Evolutionary conservation across 257 asterid species (phyloP).

Genomic region (Ajuga chamaepitys): DNA sequence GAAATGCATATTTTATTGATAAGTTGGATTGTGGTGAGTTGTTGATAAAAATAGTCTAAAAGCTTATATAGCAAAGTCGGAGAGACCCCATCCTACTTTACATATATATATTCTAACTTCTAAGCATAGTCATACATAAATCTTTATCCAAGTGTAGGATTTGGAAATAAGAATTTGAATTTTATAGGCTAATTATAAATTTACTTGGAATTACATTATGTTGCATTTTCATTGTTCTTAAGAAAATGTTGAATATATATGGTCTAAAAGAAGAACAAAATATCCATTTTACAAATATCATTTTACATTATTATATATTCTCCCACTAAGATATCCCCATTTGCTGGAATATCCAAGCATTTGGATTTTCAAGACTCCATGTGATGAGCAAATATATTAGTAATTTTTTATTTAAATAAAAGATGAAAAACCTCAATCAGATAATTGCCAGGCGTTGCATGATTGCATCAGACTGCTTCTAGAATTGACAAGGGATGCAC

Average conservation of each 20-base stretch:
- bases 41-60: too few species aligned
- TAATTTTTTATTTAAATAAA: too few species aligned
- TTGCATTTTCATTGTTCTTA: background rate
- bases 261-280: background rate
- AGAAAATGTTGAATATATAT: background rate
- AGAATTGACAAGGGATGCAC: too few species aligned
- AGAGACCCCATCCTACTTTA: too few species aligned
- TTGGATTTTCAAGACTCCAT: constrained; percentile 7
- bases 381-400: constrained; percentile 7
- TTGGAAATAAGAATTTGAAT: background rate
- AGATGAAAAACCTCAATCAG: too few species aligned
- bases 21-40: too few species aligned
- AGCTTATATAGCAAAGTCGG: too few species aligned
- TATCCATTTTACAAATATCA: background rate
- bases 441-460: too few species aligned
- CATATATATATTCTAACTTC: too few species aligned
- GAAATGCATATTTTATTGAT: too few species aligned
- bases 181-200: too few species aligned
- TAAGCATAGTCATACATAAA: background rate
- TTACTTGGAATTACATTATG: background rate
- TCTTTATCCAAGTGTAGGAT: background rate
- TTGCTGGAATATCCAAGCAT: constrained; percentile 10
- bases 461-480: too few species aligned
- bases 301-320: background rate
- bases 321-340: background rate